These are phyloP conservation scores for Teratosphaeria epicoccoides DNA, from an alignment of 2,329 filamentous ascomycete genomes.

Conservation along the genomic window DNA sequence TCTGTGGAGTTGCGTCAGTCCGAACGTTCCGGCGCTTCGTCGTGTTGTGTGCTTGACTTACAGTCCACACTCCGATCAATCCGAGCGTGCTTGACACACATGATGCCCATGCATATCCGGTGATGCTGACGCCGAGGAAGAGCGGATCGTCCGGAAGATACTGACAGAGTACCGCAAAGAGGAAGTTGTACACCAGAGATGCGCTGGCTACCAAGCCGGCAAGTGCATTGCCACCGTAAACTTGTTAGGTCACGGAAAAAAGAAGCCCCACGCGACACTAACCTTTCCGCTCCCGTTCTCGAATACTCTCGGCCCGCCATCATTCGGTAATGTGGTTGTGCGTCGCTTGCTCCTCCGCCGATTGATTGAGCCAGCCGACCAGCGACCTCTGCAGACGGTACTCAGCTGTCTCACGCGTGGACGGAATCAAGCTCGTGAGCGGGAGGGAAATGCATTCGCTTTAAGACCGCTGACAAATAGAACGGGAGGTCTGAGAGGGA, in stretches of 20 bases:
- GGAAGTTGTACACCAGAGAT: constrained; percentile 16
- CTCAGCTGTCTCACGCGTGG: background rate
- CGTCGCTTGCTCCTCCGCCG: background rate
- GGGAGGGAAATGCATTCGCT: background rate
- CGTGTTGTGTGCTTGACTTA: constrained; percentile 4
- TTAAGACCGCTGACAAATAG: background rate
- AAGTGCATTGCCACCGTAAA: constrained; percentile 6
- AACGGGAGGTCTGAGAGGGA: background rate
- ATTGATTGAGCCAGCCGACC: background rate
- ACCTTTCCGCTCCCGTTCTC: background rate
- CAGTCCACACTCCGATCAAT: constrained; percentile 14
- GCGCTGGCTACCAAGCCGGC: constrained; percentile 13
- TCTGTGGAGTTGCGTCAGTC: constrained; percentile 7
- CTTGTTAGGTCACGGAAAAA: background rate
- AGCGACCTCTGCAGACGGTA: background rate
- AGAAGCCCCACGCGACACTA: background rate
- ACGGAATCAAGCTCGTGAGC: background rate
- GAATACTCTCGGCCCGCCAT: background rate
- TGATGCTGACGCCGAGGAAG: constrained; percentile 16
- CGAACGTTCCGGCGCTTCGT: background rate
- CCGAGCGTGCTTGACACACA: constrained; percentile 15
- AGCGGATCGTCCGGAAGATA: constrained; percentile 20
- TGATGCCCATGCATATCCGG: constrained; percentile 19
- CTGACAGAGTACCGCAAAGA: constrained; percentile 15
- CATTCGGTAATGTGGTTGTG: background rate